Evolutionary conservation across 345 rosid species (phyloP).

Genomic region (Punica granatum): DNA sequence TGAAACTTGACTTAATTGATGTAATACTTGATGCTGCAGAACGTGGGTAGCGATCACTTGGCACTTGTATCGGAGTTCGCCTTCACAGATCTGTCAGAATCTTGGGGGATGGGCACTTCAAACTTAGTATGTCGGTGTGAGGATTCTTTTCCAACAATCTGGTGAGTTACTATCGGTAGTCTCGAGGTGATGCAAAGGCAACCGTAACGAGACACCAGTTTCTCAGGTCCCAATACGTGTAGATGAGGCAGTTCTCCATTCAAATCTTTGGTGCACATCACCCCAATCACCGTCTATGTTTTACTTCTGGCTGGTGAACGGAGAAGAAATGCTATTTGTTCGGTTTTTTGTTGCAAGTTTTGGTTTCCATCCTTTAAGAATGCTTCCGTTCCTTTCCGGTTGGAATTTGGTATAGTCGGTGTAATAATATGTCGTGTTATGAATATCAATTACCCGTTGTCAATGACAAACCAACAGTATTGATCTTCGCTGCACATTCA

Average conservation of each 20-base stretch:
- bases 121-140: background rate
- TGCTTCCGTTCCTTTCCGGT: too few relatives aligned
- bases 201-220: background rate
- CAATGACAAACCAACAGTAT: too few relatives aligned
- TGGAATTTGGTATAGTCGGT: too few relatives aligned
- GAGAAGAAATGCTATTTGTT: background rate
- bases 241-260: too few relatives aligned
- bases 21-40: conserved; percentile 25
- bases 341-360: background rate
- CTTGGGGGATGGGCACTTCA: background rate
- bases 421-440: too few relatives aligned
- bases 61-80: conserved; percentile 68
- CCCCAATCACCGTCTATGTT: background rate
- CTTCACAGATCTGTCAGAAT: conserved; percentile 10
- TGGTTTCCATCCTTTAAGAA: background rate
- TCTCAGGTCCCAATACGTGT: background rate
- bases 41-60: conserved; percentile 78
- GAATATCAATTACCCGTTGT: too few relatives aligned
- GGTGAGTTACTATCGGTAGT: background rate
- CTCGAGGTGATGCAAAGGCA: background rate
- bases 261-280: too few relatives aligned
- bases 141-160: background rate
- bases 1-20: background rate
- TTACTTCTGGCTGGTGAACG: background rate
- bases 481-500: too few relatives aligned